Evolutionary conservation across 352 stramenopile genomes (phyloP), one percentile per base, ranked within the genome.

Genomic region (Pythium chondricola): DNA sequence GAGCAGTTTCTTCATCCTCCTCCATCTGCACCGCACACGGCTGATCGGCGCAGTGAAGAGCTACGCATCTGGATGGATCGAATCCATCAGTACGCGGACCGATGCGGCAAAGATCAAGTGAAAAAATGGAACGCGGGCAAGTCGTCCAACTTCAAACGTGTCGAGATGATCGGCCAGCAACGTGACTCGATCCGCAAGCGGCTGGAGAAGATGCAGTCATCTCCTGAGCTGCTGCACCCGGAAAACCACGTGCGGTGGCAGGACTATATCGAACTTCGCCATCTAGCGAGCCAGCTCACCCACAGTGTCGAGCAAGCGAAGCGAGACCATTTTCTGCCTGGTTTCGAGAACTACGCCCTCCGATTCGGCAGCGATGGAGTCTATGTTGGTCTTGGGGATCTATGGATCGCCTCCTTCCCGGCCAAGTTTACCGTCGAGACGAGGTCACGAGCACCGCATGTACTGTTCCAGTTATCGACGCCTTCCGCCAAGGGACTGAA

Each of bases 401-500:
- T 89, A 21, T 89, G 75, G 74, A 67, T 89, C 24, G 69, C 71
- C n/a, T 83, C 69, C 11, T 86, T 88, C 48, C 61, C 83, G 24
- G 73, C 78, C 0, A 82, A 77, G 43, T 89, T 89, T 45, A 80
- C 73, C 0, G 58, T 88, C 24, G 78, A 89, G 53, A 84, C 78
- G 10, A 65, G 66, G n/a, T 67, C 69, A 4, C 61, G 53, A 0
- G 75, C 73, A 5, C 78, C 78, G n/a, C 75, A 89, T 27, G 36
- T 89, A 16, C 55, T 73, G 14, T 62, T 89, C 25, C 75, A 85
- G 20, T 58, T 88, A 4, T 84, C 74, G 30, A 84, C 78, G 14
- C 63, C 71, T 7, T 75, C 71, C 1, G 48, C 67, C 0, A 66
- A 67, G 21, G 75, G 75, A 0, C 61, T 89, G 9, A 85, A 85